These are phyloP conservation scores for Lichtheimia corymbifera DNA, from an alignment of 371 early-diverging fungal species.

Conservation along the genomic window DNA sequence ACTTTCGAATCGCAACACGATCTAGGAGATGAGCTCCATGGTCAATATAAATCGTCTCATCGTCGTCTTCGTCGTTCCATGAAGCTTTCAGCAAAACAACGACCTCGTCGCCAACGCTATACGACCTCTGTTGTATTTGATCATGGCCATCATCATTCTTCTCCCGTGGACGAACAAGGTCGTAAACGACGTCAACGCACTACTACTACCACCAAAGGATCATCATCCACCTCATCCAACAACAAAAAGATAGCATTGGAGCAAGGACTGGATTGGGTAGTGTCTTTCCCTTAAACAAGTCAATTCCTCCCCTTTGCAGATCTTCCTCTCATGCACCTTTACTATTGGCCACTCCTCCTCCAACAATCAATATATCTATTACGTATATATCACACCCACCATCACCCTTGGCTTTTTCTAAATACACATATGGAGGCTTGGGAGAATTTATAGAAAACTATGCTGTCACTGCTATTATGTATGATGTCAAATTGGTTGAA, in stretches of 20 bases:
- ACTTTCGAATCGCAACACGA: no score
- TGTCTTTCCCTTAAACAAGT: background rate
- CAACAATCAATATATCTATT: conserved; percentile 1
- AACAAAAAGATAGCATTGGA: conserved; percentile 1
- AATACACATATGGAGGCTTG: background rate
- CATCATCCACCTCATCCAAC: background rate
- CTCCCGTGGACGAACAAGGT: background rate
- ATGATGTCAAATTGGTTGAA: background rate
- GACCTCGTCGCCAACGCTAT: background rate
- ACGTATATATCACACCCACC: no score
- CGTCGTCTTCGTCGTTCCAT: conserved; percentile 2
- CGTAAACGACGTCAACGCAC: background rate
- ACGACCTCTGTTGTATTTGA: background rate
- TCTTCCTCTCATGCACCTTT: background rate
- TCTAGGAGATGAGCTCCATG: background rate
- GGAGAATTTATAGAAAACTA: background rate
- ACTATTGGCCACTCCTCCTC: background rate
- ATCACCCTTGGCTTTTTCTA: background rate
- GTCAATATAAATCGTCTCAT: background rate
- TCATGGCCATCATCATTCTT: background rate
- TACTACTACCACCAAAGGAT: background rate
- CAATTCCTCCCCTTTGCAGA: no score
- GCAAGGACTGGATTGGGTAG: background rate
- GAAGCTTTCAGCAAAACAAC: background rate
- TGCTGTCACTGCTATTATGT: background rate